phyloP scores from a whole-genome alignment of 2,329 filamentous ascomycete genomes.

The Colletotrichum sp. region DNA sequence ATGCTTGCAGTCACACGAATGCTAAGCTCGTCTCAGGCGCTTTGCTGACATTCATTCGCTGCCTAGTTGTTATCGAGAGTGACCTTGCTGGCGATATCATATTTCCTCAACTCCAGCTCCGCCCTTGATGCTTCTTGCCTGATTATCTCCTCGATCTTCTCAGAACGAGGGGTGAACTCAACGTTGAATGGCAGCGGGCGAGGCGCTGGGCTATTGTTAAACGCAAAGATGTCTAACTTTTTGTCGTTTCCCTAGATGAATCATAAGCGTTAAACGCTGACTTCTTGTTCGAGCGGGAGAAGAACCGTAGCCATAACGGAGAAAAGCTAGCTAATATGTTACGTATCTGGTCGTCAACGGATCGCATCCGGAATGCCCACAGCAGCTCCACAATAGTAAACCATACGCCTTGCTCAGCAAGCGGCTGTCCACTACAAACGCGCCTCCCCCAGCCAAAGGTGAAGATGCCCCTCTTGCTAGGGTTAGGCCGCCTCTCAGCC shows the following conservation, averaged over 20 bases:
- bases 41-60: background rate
- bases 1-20: background rate
- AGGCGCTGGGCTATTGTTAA: background rate
- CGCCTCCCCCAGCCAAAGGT: background rate
- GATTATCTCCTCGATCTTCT: background rate
- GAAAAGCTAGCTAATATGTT: background rate
- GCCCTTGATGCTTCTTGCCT: background rate
- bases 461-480: background rate
- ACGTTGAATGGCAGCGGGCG: background rate
- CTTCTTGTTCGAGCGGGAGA: background rate
- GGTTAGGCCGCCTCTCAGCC: background rate
- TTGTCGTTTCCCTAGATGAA: background rate
- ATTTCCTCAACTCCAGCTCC: background rate
- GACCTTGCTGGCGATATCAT: background rate
- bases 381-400: background rate
- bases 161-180: background rate
- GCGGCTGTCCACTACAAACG: background rate
- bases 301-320: background rate
- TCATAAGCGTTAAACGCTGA: background rate
- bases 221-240: background rate
- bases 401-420: background rate
- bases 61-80: background rate
- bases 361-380: background rate
- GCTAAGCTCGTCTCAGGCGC: fast-evolving
- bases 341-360: background rate